Evolutionary conservation across 169 alveolate species (phyloP), one percentile per base, ranked within the genome.

Genomic region (Cryptosporidium meleagridis): DNA sequence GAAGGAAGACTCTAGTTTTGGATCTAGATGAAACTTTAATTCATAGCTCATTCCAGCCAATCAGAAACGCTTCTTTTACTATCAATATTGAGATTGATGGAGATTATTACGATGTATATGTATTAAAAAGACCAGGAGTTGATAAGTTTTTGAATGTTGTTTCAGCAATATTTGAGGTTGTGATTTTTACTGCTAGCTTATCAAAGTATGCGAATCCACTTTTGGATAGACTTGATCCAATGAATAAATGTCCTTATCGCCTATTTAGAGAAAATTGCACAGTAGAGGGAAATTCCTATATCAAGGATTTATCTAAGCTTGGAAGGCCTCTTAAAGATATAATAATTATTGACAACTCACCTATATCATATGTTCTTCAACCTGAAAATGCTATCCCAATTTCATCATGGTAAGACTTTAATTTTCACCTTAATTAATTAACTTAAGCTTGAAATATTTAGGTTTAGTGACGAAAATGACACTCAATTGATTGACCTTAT

Each of bases 311-410:
- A 67, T 85, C 94, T 7, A 93, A 87, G 61, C 75, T 96, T 18
- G 97, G 97, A n/a, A 93, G 99, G 68, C 94, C 94, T 26, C 91
- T 96, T 61, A 91, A 94, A 48, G 96, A 96, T 45, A 91, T 96
- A 16, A 94, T 97, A 23, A 94, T 96, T 21, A 91, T 97, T 59
- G 99, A 97, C 85, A 97, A 97, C 92, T 96, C 98, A 29, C 97
- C 98, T n/a, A 91, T 93, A 59, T 95, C 97, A 37, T 97, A 95
- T 84, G 69, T 94, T 31, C 93, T 95, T 70, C 96, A 97, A 73
- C 98, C 97, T 39, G 97, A 96, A 75, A 97, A 97, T 87, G 98
- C 98, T 14, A 91, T 97, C 33, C 97, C 98, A 61, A 96, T 96
- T 71, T 91, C 92, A 48, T 94, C 97, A 85, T 97, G 98, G 97